Evolutionary conservation across 768 basidiomycete genomes (phyloP), one percentile per base, ranked within the genome.

Genomic region (Hericium rajendrae): DNA sequence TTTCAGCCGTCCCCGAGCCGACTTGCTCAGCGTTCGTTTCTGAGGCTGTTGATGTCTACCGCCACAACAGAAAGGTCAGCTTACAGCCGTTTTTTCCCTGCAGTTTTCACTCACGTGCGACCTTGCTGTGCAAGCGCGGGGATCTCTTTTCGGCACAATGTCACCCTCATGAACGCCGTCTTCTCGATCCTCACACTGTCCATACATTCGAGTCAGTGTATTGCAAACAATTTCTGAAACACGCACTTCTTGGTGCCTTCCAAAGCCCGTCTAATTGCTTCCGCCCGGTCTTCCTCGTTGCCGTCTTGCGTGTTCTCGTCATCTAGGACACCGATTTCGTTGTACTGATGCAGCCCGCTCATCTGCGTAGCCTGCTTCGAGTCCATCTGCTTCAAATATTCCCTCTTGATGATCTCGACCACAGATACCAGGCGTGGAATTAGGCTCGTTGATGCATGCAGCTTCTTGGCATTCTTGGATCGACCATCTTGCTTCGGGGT

Each of bases 401-500:
- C 87, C 26, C 91, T 80, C 65, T 93, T 93, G 64, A 91, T 80
- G 56, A 93, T 88, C 69, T 94, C 91, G 0, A 83, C 84, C 3
- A 91, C 86, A 0, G 85, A 82, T 39, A 94, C 74, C 8, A 94
- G 76, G 0, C 85, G 80, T 0, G 88, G 82, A 4, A 82, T 76
- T 8, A 72, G 67, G 0, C 71, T 62, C 38, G 73, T 70, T 0
- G 79, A 75, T 2, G 73, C 15, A 68, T 65, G 3, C 69, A 70
- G 49, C 8, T 26, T 26, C 24, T 37, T 51, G 9, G 32, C 32
- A 6, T 32, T 6, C 32, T 32, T 32, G 1, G 32, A 32, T 32
- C 9, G 32, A 32, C 32, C 32, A 10, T 32, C 32, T 28, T 51
- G 20, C 11, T 24, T 26, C 16, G 49, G 15, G 15, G 20, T 37